A percentile compares a stretch with the other conserved stretches of the same genome.
phyloP scores from a whole-genome alignment of 139 green algal genomes.

The Closterium sp. region DNA sequence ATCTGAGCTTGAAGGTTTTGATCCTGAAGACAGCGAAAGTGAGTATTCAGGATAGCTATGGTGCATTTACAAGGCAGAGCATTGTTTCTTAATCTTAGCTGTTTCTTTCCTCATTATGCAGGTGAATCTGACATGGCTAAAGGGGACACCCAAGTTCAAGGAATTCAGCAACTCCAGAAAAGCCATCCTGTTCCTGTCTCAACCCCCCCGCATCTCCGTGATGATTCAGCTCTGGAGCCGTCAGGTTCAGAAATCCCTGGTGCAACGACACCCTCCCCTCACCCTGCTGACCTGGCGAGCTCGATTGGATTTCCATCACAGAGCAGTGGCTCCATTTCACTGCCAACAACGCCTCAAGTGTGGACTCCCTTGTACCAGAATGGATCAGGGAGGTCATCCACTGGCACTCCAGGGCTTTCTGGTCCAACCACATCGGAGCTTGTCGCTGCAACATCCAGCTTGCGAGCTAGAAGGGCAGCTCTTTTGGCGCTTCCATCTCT shows the following conservation, averaged over 20 bases:
- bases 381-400: neutral
- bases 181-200: neutral
- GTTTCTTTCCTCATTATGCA: neutral
- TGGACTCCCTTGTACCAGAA: neutral
- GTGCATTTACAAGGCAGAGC: no score
- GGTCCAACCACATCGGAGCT: neutral
- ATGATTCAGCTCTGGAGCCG: neutral
- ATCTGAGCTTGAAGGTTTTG: constrained; percentile 1
- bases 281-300: neutral
- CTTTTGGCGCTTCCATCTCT: neutral
- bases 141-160: neutral
- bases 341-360: neutral
- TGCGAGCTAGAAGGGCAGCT: constrained; percentile 4
- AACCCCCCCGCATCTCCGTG: neutral
- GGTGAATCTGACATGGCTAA: neutral
- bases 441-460: neutral
- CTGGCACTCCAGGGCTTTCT: neutral
- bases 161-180: neutral
- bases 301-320: neutral
- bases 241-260: neutral
- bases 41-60: neutral
- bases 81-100: no score
- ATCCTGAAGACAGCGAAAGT: neutral
- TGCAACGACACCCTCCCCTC: neutral
- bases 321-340: neutral